These are phyloP conservation scores for Leersia perrieri DNA, from an alignment of 176 grass and related monocot species.

Conservation along the genomic window DNA sequence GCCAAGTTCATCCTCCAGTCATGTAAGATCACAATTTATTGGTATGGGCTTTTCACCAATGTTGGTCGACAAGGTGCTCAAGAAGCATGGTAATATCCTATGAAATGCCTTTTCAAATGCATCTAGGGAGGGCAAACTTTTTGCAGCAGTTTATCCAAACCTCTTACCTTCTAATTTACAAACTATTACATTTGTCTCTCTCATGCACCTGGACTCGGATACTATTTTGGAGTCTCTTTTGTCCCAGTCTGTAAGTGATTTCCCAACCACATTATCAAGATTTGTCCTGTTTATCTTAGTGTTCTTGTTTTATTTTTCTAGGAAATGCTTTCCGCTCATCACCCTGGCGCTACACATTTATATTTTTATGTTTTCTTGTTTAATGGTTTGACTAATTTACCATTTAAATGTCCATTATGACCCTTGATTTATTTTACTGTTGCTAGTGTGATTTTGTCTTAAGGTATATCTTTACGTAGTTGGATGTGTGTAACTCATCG, in stretches of 20 bases:
- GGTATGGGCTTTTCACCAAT: conserved; percentile 69
- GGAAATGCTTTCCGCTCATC: conserved; percentile 4
- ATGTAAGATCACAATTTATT: conserved; percentile 65
- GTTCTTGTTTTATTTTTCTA: not conserved
- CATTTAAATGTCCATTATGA: not conserved
- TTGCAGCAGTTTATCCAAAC: not conserved
- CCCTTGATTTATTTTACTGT: not conserved
- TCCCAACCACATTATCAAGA: conserved; percentile 6
- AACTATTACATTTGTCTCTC: conserved; percentile 37
- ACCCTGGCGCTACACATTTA: not conserved
- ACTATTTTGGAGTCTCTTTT: conserved; percentile 61
- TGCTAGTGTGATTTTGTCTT: conserved; percentile 20
- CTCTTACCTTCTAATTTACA: not conserved
- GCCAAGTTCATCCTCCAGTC: conserved; percentile 51
- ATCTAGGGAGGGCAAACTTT: conserved; percentile 11
- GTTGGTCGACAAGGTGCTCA: conserved; percentile 70
- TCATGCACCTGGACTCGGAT: conserved; percentile 60
- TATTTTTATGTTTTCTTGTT: not conserved
- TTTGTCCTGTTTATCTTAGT: not conserved
- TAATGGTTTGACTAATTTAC: conserved; percentile 6
- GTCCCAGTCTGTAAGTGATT: conserved; percentile 70
- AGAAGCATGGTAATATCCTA: conserved; percentile 61
- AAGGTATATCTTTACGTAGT: conserved; percentile 13
- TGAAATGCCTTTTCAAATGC: not conserved
- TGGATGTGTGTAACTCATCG: not conserved